Base-by-base conservation (phyloP, 2,329 filamentous ascomycete species). In the Ascosphaera acerosa region DNA sequence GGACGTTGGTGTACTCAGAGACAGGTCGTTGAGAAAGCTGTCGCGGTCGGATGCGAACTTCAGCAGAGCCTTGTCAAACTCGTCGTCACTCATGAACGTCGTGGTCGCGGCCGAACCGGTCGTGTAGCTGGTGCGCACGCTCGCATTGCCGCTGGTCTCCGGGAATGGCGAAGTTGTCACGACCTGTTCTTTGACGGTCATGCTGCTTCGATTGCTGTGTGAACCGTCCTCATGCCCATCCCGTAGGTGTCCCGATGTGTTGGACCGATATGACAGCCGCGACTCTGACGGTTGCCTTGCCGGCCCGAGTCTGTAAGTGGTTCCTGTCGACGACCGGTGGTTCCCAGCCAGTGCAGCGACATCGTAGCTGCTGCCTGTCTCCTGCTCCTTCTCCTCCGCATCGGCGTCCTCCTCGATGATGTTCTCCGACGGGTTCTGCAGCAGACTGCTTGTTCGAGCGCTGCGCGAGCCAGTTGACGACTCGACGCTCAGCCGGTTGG, bases 41-140 rank as follows among this genome's bases (percentile, higher is more conserved):
- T 97, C 87, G 39, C 87, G 65, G 56, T 94, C 84, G n/a, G 73
- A 75, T 29, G 87, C 81, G 50, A 97, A 97, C 54, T 92, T 94
- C 44, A 81, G 58, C 41, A 97, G 61, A 16, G 87, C 84, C 45
- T 76, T 72, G 48, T 94, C 87, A 44, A 97, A 97, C 50, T 94
- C 87, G 44, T 77, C 80, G 46, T 90, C 80, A 35, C 55, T 66
- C 18, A 68, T 51, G 16, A 51, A 44, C 4, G 49, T 46, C 4
- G 48, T 46, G 14, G 47, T 37, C 3, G 49, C 46, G 10, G 44
- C 42, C 5, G 41, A 36, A 23, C 46, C 46, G 23, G n/a, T n/a
- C n/a, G n/a, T n/a, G n/a, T n/a, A n/a, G n/a, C n/a, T n/a, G n/a
- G n/a, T n/a, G n/a, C n/a, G n/a, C n/a, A n/a, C n/a, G n/a, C n/a